Evolutionary conservation across 805 yeast genomes (phyloP).

Genomic region (Metschnikowia borealis): DNA sequence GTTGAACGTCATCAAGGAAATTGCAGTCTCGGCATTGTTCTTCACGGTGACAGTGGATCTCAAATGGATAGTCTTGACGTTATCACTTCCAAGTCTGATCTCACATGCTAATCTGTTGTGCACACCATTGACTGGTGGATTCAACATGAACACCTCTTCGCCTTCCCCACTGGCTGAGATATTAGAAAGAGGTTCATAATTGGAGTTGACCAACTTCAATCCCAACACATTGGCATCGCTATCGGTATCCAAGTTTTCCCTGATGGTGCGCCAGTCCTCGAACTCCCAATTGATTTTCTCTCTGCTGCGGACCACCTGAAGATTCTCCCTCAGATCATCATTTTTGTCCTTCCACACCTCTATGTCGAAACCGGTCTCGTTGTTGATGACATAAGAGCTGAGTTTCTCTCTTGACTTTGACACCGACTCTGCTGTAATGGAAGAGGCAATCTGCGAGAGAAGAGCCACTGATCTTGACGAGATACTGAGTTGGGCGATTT

Average conservation of each 20-base stretch:
- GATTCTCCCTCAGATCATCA: conserved; percentile 36
- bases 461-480: conserved; percentile 80
- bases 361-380: conserved; percentile 82
- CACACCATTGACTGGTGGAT: conserved; percentile 57
- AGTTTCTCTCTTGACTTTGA: conserved; percentile 70
- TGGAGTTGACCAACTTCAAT: conserved; percentile 53
- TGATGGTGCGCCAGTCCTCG: conserved; percentile 85
- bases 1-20: conserved; percentile 44
- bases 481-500: conserved; percentile 72
- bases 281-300: conserved; percentile 77
- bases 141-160: conserved; percentile 65
- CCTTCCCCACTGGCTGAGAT: conserved; percentile 80
- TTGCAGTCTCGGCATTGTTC: conserved; percentile 58
- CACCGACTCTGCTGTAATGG: conserved; percentile 49
- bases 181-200: conserved; percentile 49
- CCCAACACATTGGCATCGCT: conserved; percentile 59
- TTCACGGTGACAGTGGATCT: conserved; percentile 70
- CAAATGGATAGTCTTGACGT: conserved; percentile 72
- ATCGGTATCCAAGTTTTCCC: conserved; percentile 74
- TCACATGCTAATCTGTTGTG: conserved; percentile 77
- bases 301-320: conserved; percentile 42
- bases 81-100: conserved; percentile 64
- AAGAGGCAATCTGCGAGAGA: conserved; percentile 62
- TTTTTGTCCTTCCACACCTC: conserved; percentile 62
- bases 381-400: conserved; percentile 74